Evolutionary conservation across 2,329 filamentous ascomycete genomes (phyloP), one percentile per base, ranked within the genome.

Genomic region (Lithohypha guttulata): DNA sequence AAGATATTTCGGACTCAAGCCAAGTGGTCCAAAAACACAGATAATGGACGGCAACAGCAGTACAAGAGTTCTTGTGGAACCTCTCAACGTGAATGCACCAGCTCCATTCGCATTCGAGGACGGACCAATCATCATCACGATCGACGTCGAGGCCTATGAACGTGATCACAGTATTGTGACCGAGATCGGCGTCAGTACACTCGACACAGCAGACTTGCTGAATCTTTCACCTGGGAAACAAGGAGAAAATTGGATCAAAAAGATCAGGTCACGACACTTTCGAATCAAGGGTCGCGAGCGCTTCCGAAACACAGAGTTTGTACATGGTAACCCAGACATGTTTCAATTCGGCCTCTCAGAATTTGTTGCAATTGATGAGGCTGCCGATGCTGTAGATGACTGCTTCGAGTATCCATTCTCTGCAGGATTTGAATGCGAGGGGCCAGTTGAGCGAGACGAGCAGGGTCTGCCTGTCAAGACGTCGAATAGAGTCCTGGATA

Each of bases 101-200:
- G 59, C 60, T 2, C 66, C 66, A 1, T 69, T 66, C 42, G 42
- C 57, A 0, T 68, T 69, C 36, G 71, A 77, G 19, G 52, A 59
- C 8, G 64, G 69, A n/a, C 69, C 75, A 1, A 68, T 93, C 6
- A 81, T 95, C 50, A 66, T 94, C 42, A 77, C 73, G 45, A 67
- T 96, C 30, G 91, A 98, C 51, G 65, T 91, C 21, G 91, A 98
- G 59, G 77, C 80, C 1, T 84, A 79, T 42, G 91, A 98, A 57
- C 61, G 63, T 15, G 66, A 73, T 30, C 72, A 76, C 9, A 64
- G 69, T 22, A 65, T 73, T 9, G 71, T 96, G 42, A 93, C 87
- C 0, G 91, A 98, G 58, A 69, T 98, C 26, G 91, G 91, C 1
- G 67, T 98, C 27, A 79, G 84, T 1, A 78, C 79, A 2, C 66